Evolutionary conservation across 208 protist genomes (phyloP), one percentile per base, ranked within the genome.

Genomic region (Sergeia podlipaevii): DNA sequence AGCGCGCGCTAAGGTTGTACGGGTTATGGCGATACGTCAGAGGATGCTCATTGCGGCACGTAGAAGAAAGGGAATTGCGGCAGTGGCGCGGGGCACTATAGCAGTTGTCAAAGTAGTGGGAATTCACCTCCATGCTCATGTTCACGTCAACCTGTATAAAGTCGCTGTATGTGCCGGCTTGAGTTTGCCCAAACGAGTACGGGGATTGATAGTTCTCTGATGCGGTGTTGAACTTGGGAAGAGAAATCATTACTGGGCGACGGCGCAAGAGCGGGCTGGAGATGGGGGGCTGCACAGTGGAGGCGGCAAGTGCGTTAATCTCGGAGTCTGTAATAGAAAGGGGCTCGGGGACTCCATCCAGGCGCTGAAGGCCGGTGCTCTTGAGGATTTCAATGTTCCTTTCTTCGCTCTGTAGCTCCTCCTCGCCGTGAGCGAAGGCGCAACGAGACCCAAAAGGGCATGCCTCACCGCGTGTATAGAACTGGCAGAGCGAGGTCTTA

Each of bases 21-120:
- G 86, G 86, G 69, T 93, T 93, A 70, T 93, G 86, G 38, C 81
- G 75, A 70, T 93, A 93, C 59, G 74, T 76, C 13, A 76, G 46
- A 0, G 78, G 76, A 44, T 70, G 65, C 53, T 80, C 85, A 30
- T 51, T 53, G 28, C 61, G 77, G 70, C 81, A 93, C 39, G 64
- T 74, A 6, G 83, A 62, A 1, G 73, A 80, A 44, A 91, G 73
- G 53, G 57, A 58, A 51, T 69, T 77, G 45, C 43, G 37, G 62
- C 77, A 86, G 48, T 65, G 29, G 41, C 52, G 44, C 34, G 65
- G 50, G 39, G 52, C 52, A 30, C 44, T 44, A 51, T 56, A 72
- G 59, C 38, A 50, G 13, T 46, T 49, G 29, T 62, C 45, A 39
- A 53, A 55, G 11, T 51, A 51, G 7, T n/a, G 11, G 13, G 17